Conservation (phyloP, 2,329 filamentous ascomycete genomes). For the Trichoderma guizhouense region DNA sequence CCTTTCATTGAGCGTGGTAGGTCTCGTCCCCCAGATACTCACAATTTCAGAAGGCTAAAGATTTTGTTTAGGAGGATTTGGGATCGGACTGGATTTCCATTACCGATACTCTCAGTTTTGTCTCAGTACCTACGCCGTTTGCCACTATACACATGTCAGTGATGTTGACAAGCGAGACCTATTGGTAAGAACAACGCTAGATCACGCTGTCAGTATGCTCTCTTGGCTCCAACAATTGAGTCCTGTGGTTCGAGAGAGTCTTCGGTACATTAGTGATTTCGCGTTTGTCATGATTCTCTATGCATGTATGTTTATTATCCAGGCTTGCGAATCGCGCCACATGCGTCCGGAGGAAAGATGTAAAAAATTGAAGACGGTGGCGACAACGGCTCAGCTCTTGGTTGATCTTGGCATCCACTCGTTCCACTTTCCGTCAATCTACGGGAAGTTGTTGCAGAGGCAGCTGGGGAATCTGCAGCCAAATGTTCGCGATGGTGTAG, state of each 20-base stretch:
- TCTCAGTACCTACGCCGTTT: not conserved
- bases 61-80: not conserved
- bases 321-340: not conserved
- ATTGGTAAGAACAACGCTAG: not conserved
- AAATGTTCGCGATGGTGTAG: not conserved
- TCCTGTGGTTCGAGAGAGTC: not conserved
- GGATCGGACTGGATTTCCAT: not conserved
- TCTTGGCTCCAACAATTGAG: not conserved
- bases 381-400: not conserved
- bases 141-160: not conserved
- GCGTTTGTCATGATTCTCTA: not conserved
- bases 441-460: not conserved
- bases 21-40: rapidly evolving
- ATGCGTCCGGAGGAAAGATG: not conserved
- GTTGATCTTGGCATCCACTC: not conserved
- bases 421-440: not conserved
- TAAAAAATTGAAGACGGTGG: not conserved
- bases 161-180: not conserved
- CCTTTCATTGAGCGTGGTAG: not conserved
- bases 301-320: not conserved
- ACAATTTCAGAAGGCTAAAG: not conserved
- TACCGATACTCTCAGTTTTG: not conserved
- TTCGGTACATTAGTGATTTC: not conserved
- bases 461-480: not conserved
- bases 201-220: not conserved